phyloP scores from a whole-genome alignment of 768 basidiomycete species.

The Lyophyllum atratum region DNA sequence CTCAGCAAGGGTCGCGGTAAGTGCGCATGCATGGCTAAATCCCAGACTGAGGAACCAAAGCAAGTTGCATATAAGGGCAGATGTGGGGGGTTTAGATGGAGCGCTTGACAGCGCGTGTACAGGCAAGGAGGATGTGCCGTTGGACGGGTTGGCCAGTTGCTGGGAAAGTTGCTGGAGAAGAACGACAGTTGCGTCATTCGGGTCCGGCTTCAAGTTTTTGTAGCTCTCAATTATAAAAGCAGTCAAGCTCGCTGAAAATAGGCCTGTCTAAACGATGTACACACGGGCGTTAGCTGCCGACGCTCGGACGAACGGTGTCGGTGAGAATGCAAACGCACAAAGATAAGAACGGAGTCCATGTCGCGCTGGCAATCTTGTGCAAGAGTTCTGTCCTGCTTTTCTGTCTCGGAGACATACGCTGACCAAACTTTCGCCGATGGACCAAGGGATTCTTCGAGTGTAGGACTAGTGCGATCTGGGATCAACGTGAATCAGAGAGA shows the following conservation, averaged over 20 bases:
- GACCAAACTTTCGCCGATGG: conserved; percentile 12
- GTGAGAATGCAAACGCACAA: conserved; percentile 9
- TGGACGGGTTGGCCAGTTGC: not conserved
- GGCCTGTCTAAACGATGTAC: conserved; percentile 15
- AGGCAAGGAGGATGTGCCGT: not conserved
- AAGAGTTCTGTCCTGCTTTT: conserved; percentile 15
- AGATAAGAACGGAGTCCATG: conserved; percentile 19
- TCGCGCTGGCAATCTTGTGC: conserved; percentile 15
- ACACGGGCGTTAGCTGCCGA: not conserved
- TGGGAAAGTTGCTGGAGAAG: conserved; percentile 3
- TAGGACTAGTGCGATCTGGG: not conserved
- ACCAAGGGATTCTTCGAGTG: not conserved
- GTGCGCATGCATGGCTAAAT: conserved; percentile 26
- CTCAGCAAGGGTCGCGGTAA: conserved; percentile 25
- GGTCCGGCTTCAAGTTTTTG: conserved; percentile 16
- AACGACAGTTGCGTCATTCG: conserved; percentile 11
- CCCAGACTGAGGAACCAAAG: conserved; percentile 28
- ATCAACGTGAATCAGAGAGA: not conserved
- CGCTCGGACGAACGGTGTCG: not conserved
- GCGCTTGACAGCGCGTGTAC: not conserved
- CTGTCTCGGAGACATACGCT: conserved; percentile 14
- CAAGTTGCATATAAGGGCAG: conserved; percentile 22
- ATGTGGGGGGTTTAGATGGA: conserved; percentile 12
- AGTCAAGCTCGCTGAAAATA: conserved; percentile 26
- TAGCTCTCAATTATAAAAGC: conserved; percentile 27